Percentiles rank a stretch among this genome's conserved stretches.
These are phyloP conservation scores for Paracorniculantispora psalliotae DNA, from an alignment of 2,329 filamentous ascomycete genomes.

Conservation along the genomic window DNA sequence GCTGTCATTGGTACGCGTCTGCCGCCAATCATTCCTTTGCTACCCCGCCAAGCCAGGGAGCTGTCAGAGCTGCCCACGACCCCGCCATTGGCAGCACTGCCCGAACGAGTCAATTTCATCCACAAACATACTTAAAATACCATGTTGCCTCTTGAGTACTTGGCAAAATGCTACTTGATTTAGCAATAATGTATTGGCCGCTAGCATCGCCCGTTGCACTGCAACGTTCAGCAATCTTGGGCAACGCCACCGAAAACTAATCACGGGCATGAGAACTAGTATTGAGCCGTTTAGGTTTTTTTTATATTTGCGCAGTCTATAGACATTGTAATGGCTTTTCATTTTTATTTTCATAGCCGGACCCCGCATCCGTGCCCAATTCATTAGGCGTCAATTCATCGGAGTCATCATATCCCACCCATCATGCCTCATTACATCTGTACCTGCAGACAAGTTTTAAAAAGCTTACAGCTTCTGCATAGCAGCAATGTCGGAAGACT, in stretches of 20 bases:
- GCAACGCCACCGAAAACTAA: neutral
- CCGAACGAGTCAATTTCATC: neutral
- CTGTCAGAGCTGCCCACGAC: neutral
- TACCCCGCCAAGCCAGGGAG: slow-evolving; percentile 15
- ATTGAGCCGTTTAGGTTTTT: slow-evolving; percentile 6
- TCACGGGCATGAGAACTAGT: neutral
- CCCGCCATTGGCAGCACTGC: neutral
- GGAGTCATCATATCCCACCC: slow-evolving; percentile 25
- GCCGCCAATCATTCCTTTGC: slow-evolving; percentile 14
- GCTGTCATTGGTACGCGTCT: slow-evolving; percentile 13
- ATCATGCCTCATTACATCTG: slow-evolving; percentile 29
- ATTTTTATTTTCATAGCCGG: slow-evolving; percentile 13
- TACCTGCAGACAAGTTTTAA: slow-evolving; percentile 13
- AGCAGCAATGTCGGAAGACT: slow-evolving; percentile 38
- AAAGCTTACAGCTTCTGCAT: slow-evolving; percentile 21
- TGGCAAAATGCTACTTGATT: neutral
- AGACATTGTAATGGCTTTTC: slow-evolving; percentile 13
- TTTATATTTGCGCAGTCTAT: slow-evolving; percentile 15
- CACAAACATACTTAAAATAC: neutral
- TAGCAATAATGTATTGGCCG: neutral
- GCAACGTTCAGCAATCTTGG: no score
- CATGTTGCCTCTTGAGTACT: neutral
- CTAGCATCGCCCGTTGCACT: neutral
- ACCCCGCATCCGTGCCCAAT: slow-evolving; percentile 13
- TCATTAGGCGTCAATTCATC: slow-evolving; percentile 16